Conservation (phyloP, 208 protist species). For the Crithidia fasciculata region DNA sequence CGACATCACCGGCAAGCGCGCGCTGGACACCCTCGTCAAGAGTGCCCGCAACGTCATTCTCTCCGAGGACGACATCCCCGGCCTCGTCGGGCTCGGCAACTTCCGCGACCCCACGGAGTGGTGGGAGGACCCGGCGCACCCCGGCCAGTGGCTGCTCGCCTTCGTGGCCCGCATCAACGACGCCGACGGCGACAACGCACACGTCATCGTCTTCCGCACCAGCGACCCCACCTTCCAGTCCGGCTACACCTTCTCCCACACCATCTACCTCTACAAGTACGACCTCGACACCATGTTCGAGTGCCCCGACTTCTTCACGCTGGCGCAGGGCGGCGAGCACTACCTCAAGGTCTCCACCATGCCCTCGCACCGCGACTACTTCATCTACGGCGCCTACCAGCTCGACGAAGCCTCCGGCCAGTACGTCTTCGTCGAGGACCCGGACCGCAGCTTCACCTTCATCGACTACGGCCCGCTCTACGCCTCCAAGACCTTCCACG, state of each 20-base stretch:
- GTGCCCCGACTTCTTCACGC: slow-evolving; percentile 52
- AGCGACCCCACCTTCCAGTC: slow-evolving; percentile 44
- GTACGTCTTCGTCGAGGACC: no score
- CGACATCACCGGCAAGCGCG: slow-evolving; percentile 13
- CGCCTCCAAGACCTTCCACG: no score
- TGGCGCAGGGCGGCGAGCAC: slow-evolving; percentile 15
- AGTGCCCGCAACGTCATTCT: slow-evolving; percentile 40
- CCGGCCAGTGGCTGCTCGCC: slow-evolving; percentile 41
- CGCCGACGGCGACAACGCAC: slow-evolving; percentile 31
- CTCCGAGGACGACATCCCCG: slow-evolving; percentile 32
- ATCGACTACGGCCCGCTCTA: no score
- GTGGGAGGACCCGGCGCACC: slow-evolving; percentile 39
- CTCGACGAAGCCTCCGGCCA: no score
- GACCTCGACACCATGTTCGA: slow-evolving; percentile 41
- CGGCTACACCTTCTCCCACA: slow-evolving; percentile 49
- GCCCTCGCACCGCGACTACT: slow-evolving; percentile 34
- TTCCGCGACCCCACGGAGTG: slow-evolving; percentile 54
- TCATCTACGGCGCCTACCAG: no score
- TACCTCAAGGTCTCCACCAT: slow-evolving; percentile 50
- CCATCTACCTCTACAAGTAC: slow-evolving; percentile 32
- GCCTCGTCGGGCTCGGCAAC: slow-evolving; percentile 31
- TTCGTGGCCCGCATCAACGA: slow-evolving; percentile 44
- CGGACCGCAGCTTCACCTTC: no score
- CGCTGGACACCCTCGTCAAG: slow-evolving; percentile 35
- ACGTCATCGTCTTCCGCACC: slow-evolving; percentile 53